phyloP scores from a whole-genome alignment of 352 stramenopile species.

The Phytophthora pluvialis region DNA sequence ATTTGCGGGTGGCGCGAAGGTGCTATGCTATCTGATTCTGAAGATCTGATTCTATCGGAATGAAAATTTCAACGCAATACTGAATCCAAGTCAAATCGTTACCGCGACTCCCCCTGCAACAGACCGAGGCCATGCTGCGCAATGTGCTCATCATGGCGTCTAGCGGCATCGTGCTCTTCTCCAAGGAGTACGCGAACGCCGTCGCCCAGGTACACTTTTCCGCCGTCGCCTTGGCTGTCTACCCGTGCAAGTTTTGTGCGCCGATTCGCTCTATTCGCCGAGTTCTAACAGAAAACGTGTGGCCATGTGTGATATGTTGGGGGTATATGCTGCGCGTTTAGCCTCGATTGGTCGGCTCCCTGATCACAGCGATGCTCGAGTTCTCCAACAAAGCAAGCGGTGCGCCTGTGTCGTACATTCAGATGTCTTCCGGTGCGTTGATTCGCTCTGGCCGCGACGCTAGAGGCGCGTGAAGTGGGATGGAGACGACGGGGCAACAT shows the following conservation, averaged over 20 bases:
- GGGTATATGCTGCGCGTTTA: constrained; percentile 32
- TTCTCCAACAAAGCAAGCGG: constrained; percentile 91
- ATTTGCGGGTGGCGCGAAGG: neutral
- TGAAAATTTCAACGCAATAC: constrained; percentile 22
- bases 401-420: constrained; percentile 91
- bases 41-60: constrained; percentile 20
- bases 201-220: constrained; percentile 68
- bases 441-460: constrained; percentile 11
- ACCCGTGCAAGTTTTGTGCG: constrained; percentile 6
- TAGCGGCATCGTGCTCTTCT: constrained; percentile 94
- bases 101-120: constrained; percentile 24
- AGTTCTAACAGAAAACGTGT: constrained; percentile 25
- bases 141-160: constrained; percentile 94
- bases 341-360: constrained; percentile 88
- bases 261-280: constrained; percentile 1
- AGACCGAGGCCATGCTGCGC: constrained; percentile 75
- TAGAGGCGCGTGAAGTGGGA: neutral
- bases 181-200: constrained; percentile 91
- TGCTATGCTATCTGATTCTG: constrained; percentile 6
- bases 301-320: neutral
- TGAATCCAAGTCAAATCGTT: constrained; percentile 21
- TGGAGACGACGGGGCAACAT: neutral
- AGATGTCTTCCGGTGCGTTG: constrained; percentile 76
- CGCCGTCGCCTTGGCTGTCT: constrained; percentile 5
- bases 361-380: constrained; percentile 93